These are phyloP conservation scores for Blumeriella jaapii DNA, from an alignment of 2,329 filamentous ascomycete species.

Conservation along the genomic window DNA sequence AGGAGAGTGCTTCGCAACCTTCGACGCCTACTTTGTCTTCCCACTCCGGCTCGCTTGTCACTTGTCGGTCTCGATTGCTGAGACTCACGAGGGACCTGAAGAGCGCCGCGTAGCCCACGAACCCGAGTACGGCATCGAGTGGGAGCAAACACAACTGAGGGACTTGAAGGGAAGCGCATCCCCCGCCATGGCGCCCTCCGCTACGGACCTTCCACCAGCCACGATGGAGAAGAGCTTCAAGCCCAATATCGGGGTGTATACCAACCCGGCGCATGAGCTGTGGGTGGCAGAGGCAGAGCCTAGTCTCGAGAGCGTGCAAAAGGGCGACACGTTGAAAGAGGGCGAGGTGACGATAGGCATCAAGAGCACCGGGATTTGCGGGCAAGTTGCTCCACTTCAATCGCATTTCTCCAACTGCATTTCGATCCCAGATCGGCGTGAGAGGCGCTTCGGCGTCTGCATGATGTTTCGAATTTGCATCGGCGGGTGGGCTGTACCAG, in stretches of 20 bases:
- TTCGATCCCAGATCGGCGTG: background rate
- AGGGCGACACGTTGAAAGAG: conserved; percentile 54
- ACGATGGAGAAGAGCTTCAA: conserved; percentile 37
- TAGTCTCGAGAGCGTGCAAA: conserved; percentile 60
- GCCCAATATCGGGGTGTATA: conserved; percentile 92
- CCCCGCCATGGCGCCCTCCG: conserved; percentile 20
- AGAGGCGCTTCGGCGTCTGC: background rate
- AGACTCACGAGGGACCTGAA: too few relatives aligned
- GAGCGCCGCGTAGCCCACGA: too few relatives aligned
- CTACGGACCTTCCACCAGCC: conserved; percentile 14
- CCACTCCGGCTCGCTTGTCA: too few relatives aligned
- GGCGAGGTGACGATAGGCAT: conserved; percentile 84
- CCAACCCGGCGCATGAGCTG: conserved; percentile 82
- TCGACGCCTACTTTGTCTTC: too few relatives aligned
- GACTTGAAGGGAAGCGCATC: background rate
- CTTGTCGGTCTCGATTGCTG: too few relatives aligned
- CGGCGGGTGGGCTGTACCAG: background rate
- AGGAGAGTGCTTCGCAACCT: too few relatives aligned
- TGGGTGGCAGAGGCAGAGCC: conserved; percentile 78
- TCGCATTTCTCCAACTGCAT: background rate
- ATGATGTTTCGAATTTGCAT: background rate
- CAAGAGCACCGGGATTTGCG: conserved; percentile 93
- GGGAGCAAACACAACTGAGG: background rate
- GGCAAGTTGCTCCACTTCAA: conserved; percentile 40
- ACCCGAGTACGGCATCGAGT: too few relatives aligned